Conservation (phyloP, 345 rosid genomes). For the Erodium maritimum region DNA sequence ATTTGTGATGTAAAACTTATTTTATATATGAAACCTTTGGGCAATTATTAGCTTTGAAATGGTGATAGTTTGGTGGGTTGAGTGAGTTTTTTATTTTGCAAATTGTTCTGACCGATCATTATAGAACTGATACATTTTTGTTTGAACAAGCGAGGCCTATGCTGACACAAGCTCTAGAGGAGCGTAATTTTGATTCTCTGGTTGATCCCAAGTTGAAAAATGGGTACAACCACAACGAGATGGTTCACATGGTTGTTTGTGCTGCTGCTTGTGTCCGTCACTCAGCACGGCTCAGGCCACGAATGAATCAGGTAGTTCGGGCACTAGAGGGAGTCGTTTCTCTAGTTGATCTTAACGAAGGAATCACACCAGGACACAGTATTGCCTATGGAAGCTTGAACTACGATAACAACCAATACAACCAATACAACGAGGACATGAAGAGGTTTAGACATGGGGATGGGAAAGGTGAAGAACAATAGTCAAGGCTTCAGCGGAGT, state of each 20-base stretch:
- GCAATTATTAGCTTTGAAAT: too few relatives aligned
- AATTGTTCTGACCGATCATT: too few relatives aligned
- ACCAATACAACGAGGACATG: conserved; percentile 75
- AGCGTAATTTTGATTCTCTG: conserved; percentile 45
- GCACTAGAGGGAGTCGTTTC: conserved; percentile 72
- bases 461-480: conserved; percentile 47
- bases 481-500: conserved; percentile 43
- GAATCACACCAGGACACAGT: conserved; percentile 56
- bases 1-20: too few relatives aligned
- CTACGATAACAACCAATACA: conserved; percentile 59
- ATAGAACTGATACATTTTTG: background rate
- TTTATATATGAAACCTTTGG: too few relatives aligned
- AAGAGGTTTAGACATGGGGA: conserved; percentile 53
- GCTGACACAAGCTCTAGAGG: conserved; percentile 49
- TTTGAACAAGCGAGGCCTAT: conserved; percentile 60
- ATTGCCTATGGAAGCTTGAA: conserved; percentile 55
- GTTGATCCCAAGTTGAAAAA: conserved; percentile 53
- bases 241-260: conserved; percentile 72
- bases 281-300: conserved; percentile 79
- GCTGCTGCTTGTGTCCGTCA: conserved; percentile 85
- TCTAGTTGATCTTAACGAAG: conserved; percentile 59
- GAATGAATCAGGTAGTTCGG: conserved; percentile 89
- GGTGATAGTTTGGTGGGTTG: conserved; percentile 95
- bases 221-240: conserved; percentile 49
- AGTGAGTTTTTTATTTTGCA: conserved; percentile 30